Evolutionary conservation across 2,329 filamentous ascomycete genomes (phyloP).

Genomic region (Exophiala sideris): DNA sequence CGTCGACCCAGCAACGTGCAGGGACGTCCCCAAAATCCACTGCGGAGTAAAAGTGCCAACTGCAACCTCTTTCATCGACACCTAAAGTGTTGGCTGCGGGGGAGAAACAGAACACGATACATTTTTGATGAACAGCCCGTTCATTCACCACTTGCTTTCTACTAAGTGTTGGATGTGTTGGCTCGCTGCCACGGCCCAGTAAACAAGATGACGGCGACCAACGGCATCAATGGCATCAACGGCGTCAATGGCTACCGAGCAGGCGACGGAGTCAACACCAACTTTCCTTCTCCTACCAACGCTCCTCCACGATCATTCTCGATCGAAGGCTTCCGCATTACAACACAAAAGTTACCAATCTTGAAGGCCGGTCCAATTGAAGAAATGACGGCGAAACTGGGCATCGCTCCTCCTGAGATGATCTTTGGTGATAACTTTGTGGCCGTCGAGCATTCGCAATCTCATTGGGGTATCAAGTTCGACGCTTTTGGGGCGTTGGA

Average conservation of each 20-base stretch:
- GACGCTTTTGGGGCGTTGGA: conserved; percentile 84
- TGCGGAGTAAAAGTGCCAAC: too few species aligned
- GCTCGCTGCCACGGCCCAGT: not conserved
- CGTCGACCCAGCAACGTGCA: too few species aligned
- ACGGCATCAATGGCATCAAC: conserved; percentile 12
- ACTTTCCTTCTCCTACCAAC: conserved; percentile 50
- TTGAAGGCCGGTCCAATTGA: conserved; percentile 89
- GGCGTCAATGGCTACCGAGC: conserved; percentile 22
- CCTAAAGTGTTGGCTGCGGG: too few species aligned
- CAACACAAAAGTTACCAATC: conserved; percentile 87
- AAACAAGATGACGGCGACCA: not conserved
- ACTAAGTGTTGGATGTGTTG: not conserved
- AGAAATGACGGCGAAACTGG: conserved; percentile 70
- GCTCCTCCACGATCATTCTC: conserved; percentile 53
- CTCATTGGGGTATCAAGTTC: conserved; percentile 77
- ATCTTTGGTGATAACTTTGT: conserved; percentile 96
- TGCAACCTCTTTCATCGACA: too few species aligned
- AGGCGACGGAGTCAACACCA: conserved; percentile 43
- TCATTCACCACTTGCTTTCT: too few species aligned
- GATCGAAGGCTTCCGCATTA: conserved; percentile 69
- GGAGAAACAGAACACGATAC: too few species aligned
- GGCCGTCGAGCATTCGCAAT: conserved; percentile 66
- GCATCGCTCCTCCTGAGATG: conserved; percentile 94
- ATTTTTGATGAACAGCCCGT: too few species aligned
- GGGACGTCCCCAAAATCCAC: too few species aligned